Evolutionary conservation across 2,329 filamentous ascomycete species (phyloP).

Genomic region (Botrytis cinerea): DNA sequence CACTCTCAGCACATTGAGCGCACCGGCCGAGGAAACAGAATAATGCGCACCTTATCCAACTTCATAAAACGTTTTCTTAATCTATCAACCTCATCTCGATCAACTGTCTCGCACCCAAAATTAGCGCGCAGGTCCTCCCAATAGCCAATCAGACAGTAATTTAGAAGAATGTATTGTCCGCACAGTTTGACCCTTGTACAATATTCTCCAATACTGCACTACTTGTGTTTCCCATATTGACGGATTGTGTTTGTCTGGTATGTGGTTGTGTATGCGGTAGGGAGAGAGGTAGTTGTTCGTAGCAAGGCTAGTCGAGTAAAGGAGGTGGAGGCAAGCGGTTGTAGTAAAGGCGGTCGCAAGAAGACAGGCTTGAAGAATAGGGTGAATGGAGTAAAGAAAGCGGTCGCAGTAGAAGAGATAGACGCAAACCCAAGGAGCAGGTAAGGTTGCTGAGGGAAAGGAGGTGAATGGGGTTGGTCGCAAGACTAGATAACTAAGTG

Average conservation of each 20-base stretch:
- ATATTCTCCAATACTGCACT: conserved; percentile 88
- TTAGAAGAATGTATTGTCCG: conserved; percentile 30
- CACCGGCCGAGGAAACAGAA: background rate
- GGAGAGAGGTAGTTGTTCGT: background rate
- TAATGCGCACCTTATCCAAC: conserved; percentile 78
- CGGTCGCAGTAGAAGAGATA: background rate
- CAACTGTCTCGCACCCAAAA: conserved; percentile 59
- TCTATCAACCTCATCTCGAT: conserved; percentile 94
- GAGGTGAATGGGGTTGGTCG: background rate
- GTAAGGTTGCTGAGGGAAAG: background rate
- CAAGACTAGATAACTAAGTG: conserved; percentile 15
- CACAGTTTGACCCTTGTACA: conserved; percentile 96
- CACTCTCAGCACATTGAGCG: background rate
- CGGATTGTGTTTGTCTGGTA: background rate
- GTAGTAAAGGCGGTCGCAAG: background rate
- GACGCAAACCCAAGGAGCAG: conserved; percentile 14
- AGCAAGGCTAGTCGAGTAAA: conserved; percentile 3
- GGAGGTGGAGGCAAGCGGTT: conserved; percentile 1
- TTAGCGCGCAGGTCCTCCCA: conserved; percentile 14
- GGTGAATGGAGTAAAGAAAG: background rate
- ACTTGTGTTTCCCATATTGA: conserved; percentile 66
- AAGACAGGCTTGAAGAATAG: background rate
- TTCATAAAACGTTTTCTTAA: conserved; percentile 99
- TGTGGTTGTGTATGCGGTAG: conserved; percentile 27
- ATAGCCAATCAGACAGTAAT: background rate